Evolutionary conservation across 169 alveolate species (phyloP), one percentile per base, ranked within the genome.

Genomic region (Plasmodium knowlesi): DNA sequence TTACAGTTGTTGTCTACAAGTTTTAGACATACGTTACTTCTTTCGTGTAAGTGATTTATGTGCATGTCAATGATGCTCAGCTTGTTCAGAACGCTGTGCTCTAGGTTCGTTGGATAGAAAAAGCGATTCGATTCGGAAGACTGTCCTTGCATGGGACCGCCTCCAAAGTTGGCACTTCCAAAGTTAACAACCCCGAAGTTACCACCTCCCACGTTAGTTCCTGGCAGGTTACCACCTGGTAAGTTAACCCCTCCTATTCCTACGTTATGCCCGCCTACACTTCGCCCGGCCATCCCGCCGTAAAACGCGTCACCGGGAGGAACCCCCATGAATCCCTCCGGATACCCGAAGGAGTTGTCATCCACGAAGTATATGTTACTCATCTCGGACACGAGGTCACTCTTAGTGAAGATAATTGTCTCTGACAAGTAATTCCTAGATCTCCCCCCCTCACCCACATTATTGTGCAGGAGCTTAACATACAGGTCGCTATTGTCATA

Each of bases 51-150:
- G 54, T 73, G 34, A 14, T 82, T 82, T 5, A 91, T 53, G 46
- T 91, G 95, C 2, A 91, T 91, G 41, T 91, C 95, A 1, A 91
- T 71, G 39, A 91, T 80, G 37, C 78, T 71, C 25, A 91, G 54
- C 39, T 91, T 91, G 71, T 82, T 81, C 10, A 91, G 41, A 5
- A 41, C 46, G 22, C 57, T 72, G 22, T 19, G 79, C 9, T 88
- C 89, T 16, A 88, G 16, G 19, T 22, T 88, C 34, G 82, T 19
- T 1, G 82, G 83, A 50, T 34, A 61, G 34, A 32, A 10, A 41
- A 53, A 74, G 50, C 43, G 57, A 8, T 53, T 86, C 67, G 14
- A 28, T 10, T 54, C 61, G 34, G 12, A 25, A 5, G 46, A n/a
- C 12, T 61, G 32, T 5, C 34, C 74, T 61, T 61, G 32, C 19